phyloP scores from a whole-genome alignment of 257 asterid genomes.

The Scutellaria minor region DNA sequence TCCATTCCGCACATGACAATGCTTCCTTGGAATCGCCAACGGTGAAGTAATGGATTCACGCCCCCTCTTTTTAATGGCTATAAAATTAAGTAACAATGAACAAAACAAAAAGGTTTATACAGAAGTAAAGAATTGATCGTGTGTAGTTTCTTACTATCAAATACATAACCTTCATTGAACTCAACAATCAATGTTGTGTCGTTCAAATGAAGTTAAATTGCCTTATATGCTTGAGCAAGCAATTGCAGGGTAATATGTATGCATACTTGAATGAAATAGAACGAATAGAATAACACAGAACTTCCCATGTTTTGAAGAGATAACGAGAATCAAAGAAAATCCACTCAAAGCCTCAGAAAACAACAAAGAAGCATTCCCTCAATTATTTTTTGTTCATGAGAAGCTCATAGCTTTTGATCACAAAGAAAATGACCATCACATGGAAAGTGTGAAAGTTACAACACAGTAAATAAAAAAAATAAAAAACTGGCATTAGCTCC shows the following conservation, averaged over 20 bases:
- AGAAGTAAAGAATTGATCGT: constrained; percentile 19
- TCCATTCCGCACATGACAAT: constrained; percentile 41
- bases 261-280: background rate
- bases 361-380: too few relatives aligned
- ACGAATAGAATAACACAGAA: background rate
- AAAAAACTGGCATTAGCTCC: background rate
- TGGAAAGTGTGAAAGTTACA: constrained; percentile 29
- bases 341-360: too few relatives aligned
- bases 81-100: constrained; percentile 24
- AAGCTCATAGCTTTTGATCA: background rate
- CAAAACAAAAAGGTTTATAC: constrained; percentile 1
- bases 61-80: constrained; percentile 71
- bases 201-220: background rate
- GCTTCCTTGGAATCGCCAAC: constrained; percentile 46
- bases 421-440: background rate
- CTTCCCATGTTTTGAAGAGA: too few relatives aligned
- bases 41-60: constrained; percentile 47
- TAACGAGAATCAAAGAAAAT: too few relatives aligned
- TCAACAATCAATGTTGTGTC: background rate
- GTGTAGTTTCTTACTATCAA: background rate
- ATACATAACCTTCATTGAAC: background rate
- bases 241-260: constrained; percentile 9
- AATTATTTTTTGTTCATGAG: background rate
- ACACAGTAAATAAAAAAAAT: background rate
- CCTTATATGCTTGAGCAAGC: background rate